Evolutionary conservation across 768 basidiomycete genomes (phyloP).

Genomic region (Rhizopogon vesiculosus): DNA sequence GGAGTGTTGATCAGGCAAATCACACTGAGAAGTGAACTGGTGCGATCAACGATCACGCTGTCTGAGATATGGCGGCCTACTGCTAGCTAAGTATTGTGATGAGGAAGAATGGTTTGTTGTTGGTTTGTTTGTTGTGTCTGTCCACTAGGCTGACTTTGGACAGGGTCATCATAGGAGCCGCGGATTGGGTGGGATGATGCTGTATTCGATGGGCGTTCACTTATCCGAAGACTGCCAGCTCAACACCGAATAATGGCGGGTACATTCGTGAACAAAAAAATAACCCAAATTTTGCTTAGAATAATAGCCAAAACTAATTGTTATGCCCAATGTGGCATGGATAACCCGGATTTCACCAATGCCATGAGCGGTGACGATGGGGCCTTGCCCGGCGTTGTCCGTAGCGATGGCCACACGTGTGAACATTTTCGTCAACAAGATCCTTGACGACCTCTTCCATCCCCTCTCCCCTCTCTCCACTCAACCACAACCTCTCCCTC

Average conservation of each 20-base stretch:
- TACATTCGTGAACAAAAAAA: constrained; percentile 2
- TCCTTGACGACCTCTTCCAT: constrained; percentile 35
- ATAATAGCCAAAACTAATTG: constrained; percentile 8
- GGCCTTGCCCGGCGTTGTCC: constrained; percentile 39
- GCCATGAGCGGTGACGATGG: constrained; percentile 38
- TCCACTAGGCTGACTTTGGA: too few species aligned
- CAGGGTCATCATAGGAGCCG: background rate
- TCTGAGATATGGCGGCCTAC: background rate
- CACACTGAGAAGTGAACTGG: constrained; percentile 1
- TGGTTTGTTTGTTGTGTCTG: too few species aligned
- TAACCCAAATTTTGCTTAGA: background rate
- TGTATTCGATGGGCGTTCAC: background rate
- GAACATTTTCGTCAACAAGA: constrained; percentile 37
- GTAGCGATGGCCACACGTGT: constrained; percentile 37
- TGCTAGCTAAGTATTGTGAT: background rate
- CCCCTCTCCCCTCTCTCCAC: constrained; percentile 28
- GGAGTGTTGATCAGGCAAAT: constrained; percentile 1
- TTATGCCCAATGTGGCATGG: constrained; percentile 29
- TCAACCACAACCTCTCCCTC: constrained; percentile 26
- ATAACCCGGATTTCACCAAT: constrained; percentile 29
- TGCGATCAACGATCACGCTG: background rate
- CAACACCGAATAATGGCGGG: background rate
- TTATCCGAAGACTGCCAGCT: background rate
- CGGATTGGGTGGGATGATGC: background rate
- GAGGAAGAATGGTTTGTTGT: background rate